Conservation (phyloP, 1,139 yeast species). For the Candida glucosophila region DNA sequence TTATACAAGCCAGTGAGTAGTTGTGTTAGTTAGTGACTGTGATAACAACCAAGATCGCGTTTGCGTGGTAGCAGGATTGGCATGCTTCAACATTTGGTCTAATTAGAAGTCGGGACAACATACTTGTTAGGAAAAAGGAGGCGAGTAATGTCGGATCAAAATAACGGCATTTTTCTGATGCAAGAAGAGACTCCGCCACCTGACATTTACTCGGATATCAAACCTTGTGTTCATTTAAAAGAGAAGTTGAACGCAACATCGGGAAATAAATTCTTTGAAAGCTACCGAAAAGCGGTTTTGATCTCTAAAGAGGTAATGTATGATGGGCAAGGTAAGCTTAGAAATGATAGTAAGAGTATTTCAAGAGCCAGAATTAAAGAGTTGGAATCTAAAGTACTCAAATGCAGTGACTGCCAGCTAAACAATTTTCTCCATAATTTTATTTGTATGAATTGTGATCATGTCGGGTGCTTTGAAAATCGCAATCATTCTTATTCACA, state of each 20-base stretch:
- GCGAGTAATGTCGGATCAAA: too few species aligned
- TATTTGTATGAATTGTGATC: slow-evolving; percentile 75
- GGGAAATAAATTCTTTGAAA: slow-evolving; percentile 43
- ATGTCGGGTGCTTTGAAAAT: slow-evolving; percentile 57
- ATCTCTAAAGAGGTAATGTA: slow-evolving; percentile 27
- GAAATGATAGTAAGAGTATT: slow-evolving; percentile 25
- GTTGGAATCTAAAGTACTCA: slow-evolving; percentile 35
- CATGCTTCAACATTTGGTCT: too few species aligned
- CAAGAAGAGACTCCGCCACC: slow-evolving; percentile 6
- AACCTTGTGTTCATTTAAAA: slow-evolving; percentile 46
- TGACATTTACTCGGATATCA: slow-evolving; percentile 22
- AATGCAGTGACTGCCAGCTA: slow-evolving; percentile 43
- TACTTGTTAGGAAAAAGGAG: too few species aligned
- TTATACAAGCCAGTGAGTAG: too few species aligned
- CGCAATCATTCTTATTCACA: slow-evolving; percentile 55
- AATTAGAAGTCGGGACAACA: too few species aligned
- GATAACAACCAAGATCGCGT: too few species aligned
- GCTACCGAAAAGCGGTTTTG: slow-evolving; percentile 52
- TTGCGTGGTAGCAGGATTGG: too few species aligned
- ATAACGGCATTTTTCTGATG: neutral
- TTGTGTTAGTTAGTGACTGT: too few species aligned
- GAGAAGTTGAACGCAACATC: slow-evolving; percentile 49
- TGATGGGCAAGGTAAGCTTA: slow-evolving; percentile 14
- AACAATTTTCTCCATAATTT: slow-evolving; percentile 45
- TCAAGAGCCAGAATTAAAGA: slow-evolving; percentile 21